Base-by-base conservation (phyloP, 371 early-diverging fungal species). In the Mortierella sp. region DNA sequence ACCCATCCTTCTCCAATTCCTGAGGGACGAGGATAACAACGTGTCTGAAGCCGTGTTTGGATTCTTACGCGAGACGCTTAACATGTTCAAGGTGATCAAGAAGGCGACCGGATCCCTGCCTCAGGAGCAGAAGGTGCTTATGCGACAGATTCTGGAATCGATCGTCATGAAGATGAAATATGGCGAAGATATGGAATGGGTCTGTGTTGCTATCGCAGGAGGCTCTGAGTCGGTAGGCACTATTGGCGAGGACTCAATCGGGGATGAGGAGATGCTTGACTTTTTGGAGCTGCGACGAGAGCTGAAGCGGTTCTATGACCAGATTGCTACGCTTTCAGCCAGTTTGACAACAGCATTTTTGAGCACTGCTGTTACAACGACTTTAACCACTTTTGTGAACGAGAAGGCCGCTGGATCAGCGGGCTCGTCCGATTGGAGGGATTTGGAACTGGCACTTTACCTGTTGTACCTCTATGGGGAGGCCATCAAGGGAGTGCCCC, bases 161-260 rank as follows among this genome's bases (percentile, higher is more conserved):
- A 75, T 95, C 26, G 87, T 96, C 28, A 71, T 86, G 48, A 97
- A 97, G 83, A 90, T 96, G 87, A 92, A 94, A 82, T 97, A 94
- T 65, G 89, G 94, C 70, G 91, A 91, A 32, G 96, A 90, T 32
- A 84, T 86, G 37, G 93, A 92, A 15, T 92, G 90, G 83, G 89
- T 89, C 44, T 89, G 88, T 17, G 67, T 60, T 12, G 62, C 63
- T 9, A 66, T 75, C 43, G 73, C 63, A n/a, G 72, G 72, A 50
- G 70, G 63, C 17, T 55, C 57, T 24, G 64, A 72, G 49, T 79
- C 64, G 15, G 69, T 72, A n/a, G 68, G 71, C 2, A 72, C 66
- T 7, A 67, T 70, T 41, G 66, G 69, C 37, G 72, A 76, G 44
- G 72, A 72, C 23, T 72, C 65, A 5, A 78, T 78, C 17, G 60